phyloP scores from a whole-genome alignment of 345 rosid genomes.

The Aquilaria malaccensis region DNA sequence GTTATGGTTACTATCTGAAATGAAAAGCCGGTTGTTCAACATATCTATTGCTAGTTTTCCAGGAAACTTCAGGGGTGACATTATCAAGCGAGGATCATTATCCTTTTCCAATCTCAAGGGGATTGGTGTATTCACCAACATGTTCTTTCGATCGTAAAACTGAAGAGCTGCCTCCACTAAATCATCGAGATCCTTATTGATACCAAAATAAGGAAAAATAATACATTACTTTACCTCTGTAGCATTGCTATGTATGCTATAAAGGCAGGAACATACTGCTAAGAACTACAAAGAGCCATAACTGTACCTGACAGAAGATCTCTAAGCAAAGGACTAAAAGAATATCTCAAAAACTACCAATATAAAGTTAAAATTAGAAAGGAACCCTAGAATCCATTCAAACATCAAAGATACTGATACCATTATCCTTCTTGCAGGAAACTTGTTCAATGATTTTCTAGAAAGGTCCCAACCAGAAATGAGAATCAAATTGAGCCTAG shows the following conservation, averaged over 20 bases:
- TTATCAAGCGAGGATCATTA: conserved; percentile 64
- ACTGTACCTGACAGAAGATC: no score
- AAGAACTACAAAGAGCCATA: no score
- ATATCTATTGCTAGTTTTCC: conserved; percentile 86
- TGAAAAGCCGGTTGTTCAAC: conserved; percentile 82
- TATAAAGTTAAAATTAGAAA: no score
- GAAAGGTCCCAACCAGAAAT: no score
- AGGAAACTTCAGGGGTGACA: conserved; percentile 90
- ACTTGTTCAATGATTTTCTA: no score
- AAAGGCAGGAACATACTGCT: neutral
- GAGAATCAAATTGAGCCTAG: no score
- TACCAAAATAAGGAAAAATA: conserved; percentile 6
- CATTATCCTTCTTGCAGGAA: no score
- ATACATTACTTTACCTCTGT: neutral
- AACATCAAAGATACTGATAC: no score
- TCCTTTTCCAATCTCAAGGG: conserved; percentile 77
- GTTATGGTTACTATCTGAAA: conserved; percentile 96
- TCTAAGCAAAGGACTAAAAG: neutral
- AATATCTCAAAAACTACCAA: neutral
- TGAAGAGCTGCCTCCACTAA: conserved; percentile 80
- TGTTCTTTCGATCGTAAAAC: conserved; percentile 66
- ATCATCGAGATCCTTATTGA: conserved; percentile 74
- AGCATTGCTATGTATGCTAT: neutral
- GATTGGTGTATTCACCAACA: conserved; percentile 55
- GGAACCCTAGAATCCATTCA: no score